Base-by-base conservation (phyloP, 1,284 basidiomycete species). In the Flammula alnicola region DNA sequence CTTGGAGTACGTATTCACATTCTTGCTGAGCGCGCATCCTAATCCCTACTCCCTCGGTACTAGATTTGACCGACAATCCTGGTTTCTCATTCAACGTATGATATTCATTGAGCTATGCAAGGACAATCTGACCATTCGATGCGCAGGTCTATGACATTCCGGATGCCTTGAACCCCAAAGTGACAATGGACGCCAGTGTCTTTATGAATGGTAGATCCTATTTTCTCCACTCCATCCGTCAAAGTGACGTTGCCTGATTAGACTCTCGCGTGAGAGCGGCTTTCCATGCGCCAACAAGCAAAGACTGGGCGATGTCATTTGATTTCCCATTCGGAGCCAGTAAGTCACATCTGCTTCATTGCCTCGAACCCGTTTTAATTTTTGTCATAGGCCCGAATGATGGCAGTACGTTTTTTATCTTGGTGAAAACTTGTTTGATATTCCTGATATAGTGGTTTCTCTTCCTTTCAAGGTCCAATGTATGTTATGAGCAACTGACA, bases 221-320 rank as follows among this genome's bases (percentile, higher is more conserved):
- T 26, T 1, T 27, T 17, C 16, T 30, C 31, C 14, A 19, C 10
- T 40, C 31, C 4, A 10, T 16, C 14, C 19, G 22, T 23, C 10
- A 7, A 32, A 37, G 27, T 39, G n/a, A n/a, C 7, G 22, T 36
- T 27, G n/a, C 4, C 22, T 20, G 3, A 42, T 25, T 50, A 86
- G 84, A 87, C 57, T 69, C 74, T 22, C 72, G 65, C 16, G 79
- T 76, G 6, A 71, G 78, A 25, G 67, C 76, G 25, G 88, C 86
- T 0, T 66, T 90, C 16, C 87, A 90, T 63, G 87, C 86, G 1
- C 86, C 87, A 3, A 81, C 76, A 3, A 83, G 77, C 64, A 77
- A 79, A 58, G 65, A 79, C 44, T 90, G 87, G 87, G 56, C 52
- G 1, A 55, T 71, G 48, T 62, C 52, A 19, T 76, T 80, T 54